phyloP scores from a whole-genome alignment of 345 rosid genomes.

The Salix exigua region DNA sequence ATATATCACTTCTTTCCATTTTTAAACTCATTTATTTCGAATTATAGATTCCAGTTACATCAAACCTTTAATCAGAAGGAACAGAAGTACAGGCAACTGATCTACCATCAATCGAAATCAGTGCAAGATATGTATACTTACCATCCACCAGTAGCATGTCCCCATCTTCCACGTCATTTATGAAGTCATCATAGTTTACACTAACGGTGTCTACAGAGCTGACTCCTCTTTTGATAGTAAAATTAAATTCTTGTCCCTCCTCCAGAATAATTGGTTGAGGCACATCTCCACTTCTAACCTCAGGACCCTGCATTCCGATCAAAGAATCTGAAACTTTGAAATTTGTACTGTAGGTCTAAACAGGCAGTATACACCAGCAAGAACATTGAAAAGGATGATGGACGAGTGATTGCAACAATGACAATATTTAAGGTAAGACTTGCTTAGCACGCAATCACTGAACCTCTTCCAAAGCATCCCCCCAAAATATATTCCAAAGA shows the following conservation, averaged over 20 bases:
- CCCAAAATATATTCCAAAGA: neutral
- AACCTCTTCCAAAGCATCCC: neutral
- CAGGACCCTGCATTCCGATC: constrained; percentile 68
- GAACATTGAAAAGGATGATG: neutral
- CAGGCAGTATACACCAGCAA: neutral
- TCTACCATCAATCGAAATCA: neutral
- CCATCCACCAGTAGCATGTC: constrained; percentile 91
- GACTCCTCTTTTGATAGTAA: constrained; percentile 79
- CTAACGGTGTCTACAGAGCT: constrained; percentile 72
- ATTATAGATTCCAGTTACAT: neutral
- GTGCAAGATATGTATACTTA: constrained; percentile 27
- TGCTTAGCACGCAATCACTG: neutral
- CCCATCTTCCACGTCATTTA: constrained; percentile 82
- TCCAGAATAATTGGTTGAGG: constrained; percentile 70
- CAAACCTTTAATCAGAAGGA: neutral
- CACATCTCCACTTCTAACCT: constrained; percentile 96
- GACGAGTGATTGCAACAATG: neutral
- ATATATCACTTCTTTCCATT: neutral
- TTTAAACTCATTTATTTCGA: neutral
- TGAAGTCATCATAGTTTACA: constrained; percentile 89
- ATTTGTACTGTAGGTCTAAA: neutral
- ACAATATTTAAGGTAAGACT: neutral
- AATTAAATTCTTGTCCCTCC: constrained; percentile 89
- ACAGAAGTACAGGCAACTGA: neutral
- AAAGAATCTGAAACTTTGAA: constrained; percentile 3